Base-by-base conservation (phyloP, 2,329 filamentous ascomycete genomes). In the Acrocalymma vagum region DNA sequence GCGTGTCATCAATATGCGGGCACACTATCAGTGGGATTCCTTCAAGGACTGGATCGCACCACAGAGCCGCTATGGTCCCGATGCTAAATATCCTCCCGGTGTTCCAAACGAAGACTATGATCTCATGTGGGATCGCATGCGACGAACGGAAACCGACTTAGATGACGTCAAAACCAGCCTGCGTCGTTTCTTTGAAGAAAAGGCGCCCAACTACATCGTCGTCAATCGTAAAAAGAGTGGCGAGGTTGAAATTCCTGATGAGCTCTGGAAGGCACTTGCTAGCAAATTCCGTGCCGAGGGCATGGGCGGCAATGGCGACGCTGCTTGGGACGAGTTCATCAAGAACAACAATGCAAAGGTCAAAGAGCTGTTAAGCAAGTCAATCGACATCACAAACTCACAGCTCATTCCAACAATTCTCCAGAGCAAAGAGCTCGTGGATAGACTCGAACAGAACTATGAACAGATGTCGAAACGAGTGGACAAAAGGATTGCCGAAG, bases 211-310 rank as follows among this genome's bases (percentile, higher is more conserved):
- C 9, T 54, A 78, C 8, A 71, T 89, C 4, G 78, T 80, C 44
- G 77, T 87, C 50, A 73, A 78, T 10, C 73, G 76, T 6, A 71
- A 78, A 41, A 65, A 71, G 22, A 65, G 79, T 20, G 85, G 84
- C 10, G 74, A 78, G 8, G 66, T 73, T 0, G 68, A 79, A 15
- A 78, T 89, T 11, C 71, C 79, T 0, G 74, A 81, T 16, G 77
- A 83, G 3, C 87, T 90, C 45, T 90, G 83, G 80, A 74, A 81
- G 40, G 86, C 85, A 0, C 63, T 90, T 7, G 73, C 76, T 16
- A 77, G 79, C 37, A 74, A 78, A 41, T 78, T 87, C 31, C 70
- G 70, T 14, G 63, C 71, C 1, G 79, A 81, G 14, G 55, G 47
- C 4, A n/a, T n/a, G n/a, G n/a, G n/a, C n/a, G n/a, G n/a, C n/a